These are phyloP conservation scores for Xylaria telfairii DNA, from an alignment of 495 filamentous ascomycete species.

Conservation along the genomic window DNA sequence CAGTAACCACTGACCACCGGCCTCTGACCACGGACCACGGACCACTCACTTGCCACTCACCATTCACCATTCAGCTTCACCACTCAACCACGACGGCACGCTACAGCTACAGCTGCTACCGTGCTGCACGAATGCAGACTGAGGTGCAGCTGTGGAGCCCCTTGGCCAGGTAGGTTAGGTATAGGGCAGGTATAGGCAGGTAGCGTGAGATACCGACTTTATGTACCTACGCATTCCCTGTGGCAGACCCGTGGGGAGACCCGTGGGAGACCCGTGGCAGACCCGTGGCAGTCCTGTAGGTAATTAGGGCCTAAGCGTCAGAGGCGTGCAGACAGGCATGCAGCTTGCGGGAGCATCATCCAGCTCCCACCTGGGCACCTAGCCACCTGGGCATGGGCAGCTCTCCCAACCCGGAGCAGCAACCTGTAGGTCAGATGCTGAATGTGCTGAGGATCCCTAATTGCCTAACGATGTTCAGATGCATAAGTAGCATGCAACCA, in stretches of 20 bases:
- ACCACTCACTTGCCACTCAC: not conserved
- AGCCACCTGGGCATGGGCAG: too few species aligned
- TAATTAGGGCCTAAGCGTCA: constrained; percentile 8
- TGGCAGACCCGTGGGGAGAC: too few species aligned
- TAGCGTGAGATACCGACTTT: not conserved
- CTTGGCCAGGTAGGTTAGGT: not conserved
- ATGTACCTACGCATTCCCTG: not conserved
- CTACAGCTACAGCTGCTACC: constrained; percentile 17
- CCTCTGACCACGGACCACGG: too few species aligned
- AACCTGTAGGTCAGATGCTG: constrained; percentile 43
- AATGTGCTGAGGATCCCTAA: constrained; percentile 21
- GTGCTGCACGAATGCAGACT: constrained; percentile 4
- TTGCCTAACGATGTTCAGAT: constrained; percentile 40
- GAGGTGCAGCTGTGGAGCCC: constrained; percentile 17
- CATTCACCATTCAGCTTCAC: constrained; percentile 21
- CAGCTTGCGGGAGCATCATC: constrained; percentile 18
- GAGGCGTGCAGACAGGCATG: constrained; percentile 4
- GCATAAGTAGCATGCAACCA: constrained; percentile 44
- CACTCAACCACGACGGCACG: constrained; percentile 7
- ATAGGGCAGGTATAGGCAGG: not conserved
- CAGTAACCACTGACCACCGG: not conserved
- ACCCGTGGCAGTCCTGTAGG: too few species aligned
- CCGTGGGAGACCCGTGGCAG: too few species aligned
- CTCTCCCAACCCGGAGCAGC: too few species aligned
- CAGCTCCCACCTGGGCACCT: too few species aligned